Base-by-base conservation (phyloP, 2,329 filamentous ascomycete genomes). In the Didymella lethalis region DNA sequence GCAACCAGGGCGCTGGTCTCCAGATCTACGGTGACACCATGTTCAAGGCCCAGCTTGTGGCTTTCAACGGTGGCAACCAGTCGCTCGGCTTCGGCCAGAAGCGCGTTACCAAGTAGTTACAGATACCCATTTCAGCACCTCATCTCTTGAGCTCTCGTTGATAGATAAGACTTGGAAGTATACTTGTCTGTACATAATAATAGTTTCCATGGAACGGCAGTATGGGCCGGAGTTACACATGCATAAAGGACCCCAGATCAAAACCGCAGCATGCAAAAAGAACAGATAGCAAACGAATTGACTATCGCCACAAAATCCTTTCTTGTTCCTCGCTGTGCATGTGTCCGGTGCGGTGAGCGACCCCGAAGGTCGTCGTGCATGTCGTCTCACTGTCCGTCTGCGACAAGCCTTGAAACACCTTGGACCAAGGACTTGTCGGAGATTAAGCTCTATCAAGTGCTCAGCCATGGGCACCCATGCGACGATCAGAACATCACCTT, bases 21-120 rank as follows among this genome's bases (percentile, higher is more conserved):
- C 85, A 88, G 75, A 87, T 92, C 71, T 83, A 83, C 54, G 86
- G 86, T n/a, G 86, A 88, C 66, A 80, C 83, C 26, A 83, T 88
- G 74, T 81, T 88, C 68, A 86, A 84, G 76, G 79, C 84, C 4
- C 80, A 86, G 64, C 86, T 87, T 67, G 85, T 86, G 45, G 85
- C 86, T 55, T 89, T 89, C 69, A 79, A 85, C 62, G 82, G 79
- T 14, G 79, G 80, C 23, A 81, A 85, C 65, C 74, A 79, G 64
- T 82, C 81, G 3, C 73, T 88, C 41, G 83, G 84, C 28, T 76
- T 88, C 64, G 86, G 83, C 2, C 65, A 69, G 62, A 76, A 76
- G 67, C 50, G 10, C 29, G 28, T 25, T 20, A 26, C 28, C 4
- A 7, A 36, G 11, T 41, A 29, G 18, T 48, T 11, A 32, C 20